These are phyloP conservation scores for Conticribra weissflogii DNA, from an alignment of 108 stramenopile genomes.

Conservation along the genomic window DNA sequence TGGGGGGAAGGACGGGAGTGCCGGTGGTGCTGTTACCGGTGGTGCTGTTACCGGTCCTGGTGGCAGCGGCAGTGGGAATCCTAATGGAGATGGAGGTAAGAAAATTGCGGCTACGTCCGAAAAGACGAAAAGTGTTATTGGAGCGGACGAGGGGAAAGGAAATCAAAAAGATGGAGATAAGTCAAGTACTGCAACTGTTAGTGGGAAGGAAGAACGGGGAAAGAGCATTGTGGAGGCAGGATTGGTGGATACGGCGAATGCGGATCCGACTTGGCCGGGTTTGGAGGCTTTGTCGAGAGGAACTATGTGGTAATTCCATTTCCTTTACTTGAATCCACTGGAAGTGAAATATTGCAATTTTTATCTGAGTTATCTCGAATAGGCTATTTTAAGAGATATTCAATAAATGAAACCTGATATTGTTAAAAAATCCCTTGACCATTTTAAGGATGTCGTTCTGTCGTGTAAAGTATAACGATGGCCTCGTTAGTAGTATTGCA, in stretches of 20 bases:
- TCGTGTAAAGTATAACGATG: too few relatives aligned
- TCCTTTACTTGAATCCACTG: too few relatives aligned
- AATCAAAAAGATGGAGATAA: neutral
- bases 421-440: too few relatives aligned
- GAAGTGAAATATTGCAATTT: too few relatives aligned
- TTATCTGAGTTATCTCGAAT: too few relatives aligned
- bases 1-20: neutral
- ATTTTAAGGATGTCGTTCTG: too few relatives aligned
- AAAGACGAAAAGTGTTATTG: too few relatives aligned
- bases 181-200: neutral
- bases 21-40: slow-evolving; percentile 18
- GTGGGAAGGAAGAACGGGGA: slow-evolving; percentile 18
- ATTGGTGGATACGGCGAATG: slow-evolving; percentile 49
- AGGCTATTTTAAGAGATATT: too few relatives aligned
- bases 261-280: slow-evolving; percentile 66
- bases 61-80: slow-evolving; percentile 33
- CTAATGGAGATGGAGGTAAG: slow-evolving; percentile 10
- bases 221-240: slow-evolving; percentile 52
- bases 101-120: too few relatives aligned
- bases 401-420: too few relatives aligned
- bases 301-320: slow-evolving; percentile 20
- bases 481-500: too few relatives aligned
- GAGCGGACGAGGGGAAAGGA: neutral
- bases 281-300: slow-evolving; percentile 56
- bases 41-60: slow-evolving; percentile 34